These are phyloP conservation scores for Solanum pinnatisectum DNA, from an alignment of 257 asterid species.

Conservation along the genomic window DNA sequence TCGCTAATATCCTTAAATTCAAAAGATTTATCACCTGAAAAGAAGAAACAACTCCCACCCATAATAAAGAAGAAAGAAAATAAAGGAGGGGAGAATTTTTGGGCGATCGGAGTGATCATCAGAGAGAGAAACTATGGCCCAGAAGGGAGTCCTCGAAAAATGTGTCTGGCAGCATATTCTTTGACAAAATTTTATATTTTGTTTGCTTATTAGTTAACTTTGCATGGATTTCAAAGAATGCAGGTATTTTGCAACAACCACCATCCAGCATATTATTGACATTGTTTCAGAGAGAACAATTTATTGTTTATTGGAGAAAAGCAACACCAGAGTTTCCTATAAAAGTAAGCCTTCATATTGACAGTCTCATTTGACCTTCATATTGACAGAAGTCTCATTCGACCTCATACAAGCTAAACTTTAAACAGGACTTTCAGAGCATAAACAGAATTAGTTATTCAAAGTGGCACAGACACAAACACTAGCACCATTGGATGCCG, in stretches of 20 bases:
- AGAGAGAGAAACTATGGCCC: background rate
- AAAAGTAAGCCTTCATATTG: background rate
- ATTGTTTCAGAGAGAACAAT: background rate
- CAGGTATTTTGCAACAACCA: background rate
- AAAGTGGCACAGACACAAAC: background rate
- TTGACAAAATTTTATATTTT: background rate
- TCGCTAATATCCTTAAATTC: background rate
- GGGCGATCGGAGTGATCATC: background rate
- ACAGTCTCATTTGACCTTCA: background rate
- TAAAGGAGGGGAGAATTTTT: background rate
- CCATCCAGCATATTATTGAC: background rate
- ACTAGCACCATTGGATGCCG: background rate
- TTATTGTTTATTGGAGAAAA: background rate
- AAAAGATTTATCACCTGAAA: background rate
- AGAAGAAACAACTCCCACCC: background rate
- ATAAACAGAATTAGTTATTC: background rate
- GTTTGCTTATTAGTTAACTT: background rate
- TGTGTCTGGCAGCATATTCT: background rate
- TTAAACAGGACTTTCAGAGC: background rate
- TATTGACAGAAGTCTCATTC: background rate
- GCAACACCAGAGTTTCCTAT: background rate
- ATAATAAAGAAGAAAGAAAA: background rate
- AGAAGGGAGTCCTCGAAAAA: background rate
- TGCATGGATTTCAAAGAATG: background rate
- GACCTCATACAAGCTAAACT: background rate